Percentiles rank a stretch among this genome's conserved stretches.
Evolutionary conservation across 192 early-diverging fungal species (phyloP).

Genomic region (Obelidium mucronatum): DNA sequence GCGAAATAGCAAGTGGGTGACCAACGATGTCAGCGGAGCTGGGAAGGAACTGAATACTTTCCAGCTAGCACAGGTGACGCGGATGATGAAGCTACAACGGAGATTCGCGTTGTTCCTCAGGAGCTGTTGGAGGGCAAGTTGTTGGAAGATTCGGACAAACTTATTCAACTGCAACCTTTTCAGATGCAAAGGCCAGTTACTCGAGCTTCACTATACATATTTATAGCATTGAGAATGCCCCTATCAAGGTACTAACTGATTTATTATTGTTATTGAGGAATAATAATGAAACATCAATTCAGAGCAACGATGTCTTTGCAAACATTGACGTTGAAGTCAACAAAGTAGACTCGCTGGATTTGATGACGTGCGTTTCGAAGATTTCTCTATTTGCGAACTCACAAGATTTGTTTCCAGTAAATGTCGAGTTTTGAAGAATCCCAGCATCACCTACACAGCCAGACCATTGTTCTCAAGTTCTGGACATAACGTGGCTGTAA

Average conservation of each 20-base stretch:
- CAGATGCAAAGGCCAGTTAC: slow-evolving; percentile 13
- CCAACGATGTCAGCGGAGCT: neutral
- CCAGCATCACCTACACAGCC: slow-evolving; percentile 18
- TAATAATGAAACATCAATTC: neutral
- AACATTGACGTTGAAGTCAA: slow-evolving; percentile 16
- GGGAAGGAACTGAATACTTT: neutral
- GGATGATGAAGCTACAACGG: neutral
- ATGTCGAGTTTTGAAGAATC: slow-evolving; percentile 1
- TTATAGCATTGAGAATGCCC: slow-evolving; percentile 5
- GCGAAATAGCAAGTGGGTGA: neutral
- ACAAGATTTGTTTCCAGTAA: neutral
- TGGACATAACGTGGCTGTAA: no score
- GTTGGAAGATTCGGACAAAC: neutral
- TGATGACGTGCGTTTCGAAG: neutral
- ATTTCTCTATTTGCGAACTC: neutral
- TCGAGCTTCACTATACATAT: neutral
- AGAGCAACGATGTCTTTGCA: slow-evolving; percentile 11
- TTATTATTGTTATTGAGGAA: no score
- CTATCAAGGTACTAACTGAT: slow-evolving; percentile 7
- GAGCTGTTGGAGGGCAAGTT: slow-evolving; percentile 6
- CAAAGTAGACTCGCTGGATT: neutral
- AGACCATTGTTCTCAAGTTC: slow-evolving; percentile 13
- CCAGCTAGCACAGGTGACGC: neutral
- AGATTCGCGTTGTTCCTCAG: slow-evolving; percentile 5
- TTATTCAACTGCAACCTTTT: neutral